These are phyloP conservation scores for Trematosphaeria pertusa DNA, from an alignment of 2,329 filamentous ascomycete genomes.

Conservation along the genomic window DNA sequence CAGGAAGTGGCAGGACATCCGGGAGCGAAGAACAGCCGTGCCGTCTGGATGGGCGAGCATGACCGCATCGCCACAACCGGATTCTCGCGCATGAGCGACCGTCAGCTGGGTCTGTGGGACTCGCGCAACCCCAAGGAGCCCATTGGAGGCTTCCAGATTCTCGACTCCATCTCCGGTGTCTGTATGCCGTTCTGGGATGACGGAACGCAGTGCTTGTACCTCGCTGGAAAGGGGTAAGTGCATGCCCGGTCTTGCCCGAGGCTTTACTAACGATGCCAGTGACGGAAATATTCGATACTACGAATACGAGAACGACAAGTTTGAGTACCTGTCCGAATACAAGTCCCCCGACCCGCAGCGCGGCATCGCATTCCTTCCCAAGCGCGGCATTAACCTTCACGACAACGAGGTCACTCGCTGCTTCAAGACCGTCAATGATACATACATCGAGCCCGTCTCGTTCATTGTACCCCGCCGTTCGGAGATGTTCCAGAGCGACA, in stretches of 20 bases:
- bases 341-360: conserved; percentile 96
- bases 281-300: conserved; percentile 99
- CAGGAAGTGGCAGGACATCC: conserved; percentile 86
- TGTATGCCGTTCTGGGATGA: conserved; percentile 99
- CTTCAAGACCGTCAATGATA: conserved; percentile 96
- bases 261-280: conserved; percentile 54
- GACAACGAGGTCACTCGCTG: conserved; percentile 92
- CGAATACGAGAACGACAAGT: conserved; percentile 98
- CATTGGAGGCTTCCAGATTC: conserved; percentile 85
- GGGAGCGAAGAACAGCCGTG: conserved; percentile 96
- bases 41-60: conserved; percentile 96
- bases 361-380: conserved; percentile 91
- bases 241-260: neutral
- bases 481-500: conserved; percentile 95
- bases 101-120: conserved; percentile 96
- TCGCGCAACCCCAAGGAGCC: conserved; percentile 79
- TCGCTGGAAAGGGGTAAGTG: conserved; percentile 93
- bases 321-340: conserved; percentile 96
- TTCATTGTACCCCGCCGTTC: conserved; percentile 95
- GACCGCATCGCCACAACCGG: conserved; percentile 95
- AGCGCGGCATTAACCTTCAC: conserved; percentile 92
- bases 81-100: conserved; percentile 98
- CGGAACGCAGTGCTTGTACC: conserved; percentile 90
- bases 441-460: conserved; percentile 93
- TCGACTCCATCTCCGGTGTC: conserved; percentile 96